phyloP scores from a whole-genome alignment of 345 rosid species.

The Eucalyptus albens region DNA sequence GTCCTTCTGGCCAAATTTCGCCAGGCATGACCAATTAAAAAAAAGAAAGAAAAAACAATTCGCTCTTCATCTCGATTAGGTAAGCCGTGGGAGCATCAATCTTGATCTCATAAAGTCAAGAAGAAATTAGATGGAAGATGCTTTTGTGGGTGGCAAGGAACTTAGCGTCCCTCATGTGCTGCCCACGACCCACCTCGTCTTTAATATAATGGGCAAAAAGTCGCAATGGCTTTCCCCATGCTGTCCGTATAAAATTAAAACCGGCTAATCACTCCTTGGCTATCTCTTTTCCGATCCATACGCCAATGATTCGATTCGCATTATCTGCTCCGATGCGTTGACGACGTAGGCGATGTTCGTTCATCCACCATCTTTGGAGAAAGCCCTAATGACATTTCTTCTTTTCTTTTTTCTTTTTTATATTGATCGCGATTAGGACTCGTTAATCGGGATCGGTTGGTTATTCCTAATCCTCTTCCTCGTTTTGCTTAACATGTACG shows the following conservation, averaged over 20 bases:
- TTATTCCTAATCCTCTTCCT: neutral
- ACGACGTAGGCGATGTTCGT: neutral
- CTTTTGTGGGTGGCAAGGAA: neutral
- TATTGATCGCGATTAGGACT: neutral
- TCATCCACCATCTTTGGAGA: neutral
- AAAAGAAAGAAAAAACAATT: neutral
- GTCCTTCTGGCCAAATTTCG: neutral
- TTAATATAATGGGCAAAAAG: neutral
- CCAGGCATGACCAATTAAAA: neutral
- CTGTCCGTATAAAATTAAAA: neutral
- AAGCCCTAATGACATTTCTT: neutral
- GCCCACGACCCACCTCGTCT: neutral
- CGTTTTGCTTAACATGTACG: neutral
- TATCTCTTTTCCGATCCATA: neutral
- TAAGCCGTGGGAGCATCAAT: neutral
- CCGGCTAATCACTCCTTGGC: neutral
- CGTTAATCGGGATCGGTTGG: neutral
- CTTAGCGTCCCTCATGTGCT: neutral
- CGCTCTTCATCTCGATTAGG: neutral
- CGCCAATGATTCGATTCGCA: neutral
- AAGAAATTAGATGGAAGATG: neutral
- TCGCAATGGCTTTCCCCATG: neutral
- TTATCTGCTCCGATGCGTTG: neutral
- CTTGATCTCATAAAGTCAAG: neutral
- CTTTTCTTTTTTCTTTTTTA: rapidly evolving